Percentiles rank a stretch among this genome's conserved stretches.
Conservation (phyloP, 371 early-diverging fungal species). For the Mucor plumbeus region DNA sequence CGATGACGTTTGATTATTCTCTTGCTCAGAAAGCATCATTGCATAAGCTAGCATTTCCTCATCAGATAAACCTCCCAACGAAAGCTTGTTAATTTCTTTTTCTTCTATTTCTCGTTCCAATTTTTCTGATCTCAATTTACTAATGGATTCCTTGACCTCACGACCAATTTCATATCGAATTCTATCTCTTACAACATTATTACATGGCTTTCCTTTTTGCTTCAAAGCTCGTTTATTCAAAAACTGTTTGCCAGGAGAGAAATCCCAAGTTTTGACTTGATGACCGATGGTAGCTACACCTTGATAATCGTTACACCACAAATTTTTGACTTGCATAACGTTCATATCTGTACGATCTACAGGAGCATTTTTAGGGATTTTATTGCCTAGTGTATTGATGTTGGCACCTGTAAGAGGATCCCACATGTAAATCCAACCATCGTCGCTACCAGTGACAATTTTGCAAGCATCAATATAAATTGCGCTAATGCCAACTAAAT, state of each 20-base stretch:
- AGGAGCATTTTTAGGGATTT: constrained; percentile 46
- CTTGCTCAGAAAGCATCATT: constrained; percentile 50
- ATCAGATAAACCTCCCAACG: constrained; percentile 50
- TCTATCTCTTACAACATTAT: constrained; percentile 26
- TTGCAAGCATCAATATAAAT: constrained; percentile 51
- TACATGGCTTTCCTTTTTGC: constrained; percentile 28
- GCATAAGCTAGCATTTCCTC: constrained; percentile 57
- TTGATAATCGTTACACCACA: constrained; percentile 51
- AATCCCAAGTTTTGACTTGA: constrained; percentile 56
- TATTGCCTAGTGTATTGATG: constrained; percentile 28
- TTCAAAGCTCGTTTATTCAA: constrained; percentile 30
- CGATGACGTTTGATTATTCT: background rate
- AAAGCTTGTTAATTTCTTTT: constrained; percentile 34
- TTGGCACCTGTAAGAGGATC: constrained; percentile 50
- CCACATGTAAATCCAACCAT: constrained; percentile 57
- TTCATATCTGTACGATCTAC: constrained; percentile 44
- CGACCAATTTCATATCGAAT: constrained; percentile 44
- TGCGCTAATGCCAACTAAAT: constrained; percentile 43
- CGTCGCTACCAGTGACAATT: constrained; percentile 53
- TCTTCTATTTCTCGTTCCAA: constrained; percentile 34
- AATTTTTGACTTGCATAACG: constrained; percentile 48
- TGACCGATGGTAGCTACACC: constrained; percentile 54
- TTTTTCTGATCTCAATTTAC: constrained; percentile 38
- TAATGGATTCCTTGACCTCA: constrained; percentile 47
- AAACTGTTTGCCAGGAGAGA: constrained; percentile 47